A percentile compares a stretch with the other conserved stretches of the same genome.
These are phyloP conservation scores for Phytophthora agathidicida DNA, from an alignment of 352 stramenopile species.

Conservation along the genomic window DNA sequence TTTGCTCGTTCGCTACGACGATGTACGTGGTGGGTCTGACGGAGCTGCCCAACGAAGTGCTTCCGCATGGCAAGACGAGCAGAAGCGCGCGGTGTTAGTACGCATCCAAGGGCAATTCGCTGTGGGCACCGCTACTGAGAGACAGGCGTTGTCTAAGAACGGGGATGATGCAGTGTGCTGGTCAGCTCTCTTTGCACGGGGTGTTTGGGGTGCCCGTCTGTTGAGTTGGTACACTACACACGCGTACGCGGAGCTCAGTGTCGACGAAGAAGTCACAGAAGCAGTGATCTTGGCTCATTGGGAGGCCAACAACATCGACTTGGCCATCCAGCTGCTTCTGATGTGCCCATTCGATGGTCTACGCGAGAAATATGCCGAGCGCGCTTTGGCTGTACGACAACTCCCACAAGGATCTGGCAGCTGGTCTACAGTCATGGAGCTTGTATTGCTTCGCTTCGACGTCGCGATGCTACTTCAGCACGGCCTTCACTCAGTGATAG, in stretches of 20 bases:
- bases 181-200: conserved; percentile 50
- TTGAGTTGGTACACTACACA: conserved; percentile 61
- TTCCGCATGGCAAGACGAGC: conserved; percentile 47
- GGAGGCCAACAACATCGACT: conserved; percentile 34
- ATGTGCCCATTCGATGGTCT: conserved; percentile 64
- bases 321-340: conserved; percentile 57
- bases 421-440: conserved; percentile 42
- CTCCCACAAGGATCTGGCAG: conserved; percentile 18
- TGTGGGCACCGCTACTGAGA: conserved; percentile 9
- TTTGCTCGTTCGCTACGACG: conserved; percentile 35
- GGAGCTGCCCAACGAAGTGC: conserved; percentile 3
- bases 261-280: conserved; percentile 35
- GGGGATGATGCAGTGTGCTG: conserved; percentile 32
- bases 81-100: conserved; percentile 32
- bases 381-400: conserved; percentile 30
- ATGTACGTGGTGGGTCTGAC: neutral
- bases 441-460: conserved; percentile 72
- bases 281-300: conserved; percentile 44
- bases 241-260: conserved; percentile 48
- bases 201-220: conserved; percentile 47
- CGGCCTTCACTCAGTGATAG: conserved; percentile 45
- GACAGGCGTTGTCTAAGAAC: neutral
- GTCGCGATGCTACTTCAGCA: conserved; percentile 44
- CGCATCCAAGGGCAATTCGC: conserved; percentile 51
- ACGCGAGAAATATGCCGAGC: conserved; percentile 39